phyloP scores from a whole-genome alignment of 768 basidiomycete species.

The Boletus edulis region DNA sequence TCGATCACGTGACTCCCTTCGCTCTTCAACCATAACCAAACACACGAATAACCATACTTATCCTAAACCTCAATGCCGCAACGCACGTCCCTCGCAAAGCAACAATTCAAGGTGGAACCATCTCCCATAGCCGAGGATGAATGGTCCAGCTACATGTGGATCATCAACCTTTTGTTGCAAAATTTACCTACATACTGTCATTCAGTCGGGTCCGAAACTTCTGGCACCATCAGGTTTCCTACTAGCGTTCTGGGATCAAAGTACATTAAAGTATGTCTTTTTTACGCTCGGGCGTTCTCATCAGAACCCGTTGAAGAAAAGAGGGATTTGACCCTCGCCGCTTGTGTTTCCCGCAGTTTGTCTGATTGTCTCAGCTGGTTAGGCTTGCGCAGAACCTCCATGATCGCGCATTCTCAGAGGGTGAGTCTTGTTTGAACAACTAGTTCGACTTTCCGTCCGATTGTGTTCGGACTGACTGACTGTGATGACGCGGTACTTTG shows the following conservation, averaged over 20 bases:
- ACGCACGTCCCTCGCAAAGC: constrained; percentile 29
- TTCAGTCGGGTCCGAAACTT: constrained; percentile 65
- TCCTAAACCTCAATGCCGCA: constrained; percentile 1
- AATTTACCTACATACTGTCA: constrained; percentile 45
- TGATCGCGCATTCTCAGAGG: constrained; percentile 42
- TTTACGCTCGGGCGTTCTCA: constrained; percentile 23
- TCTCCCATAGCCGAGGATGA: constrained; percentile 32
- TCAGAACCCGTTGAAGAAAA: constrained; percentile 19
- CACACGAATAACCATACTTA: no score
- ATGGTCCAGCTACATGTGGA: constrained; percentile 53
- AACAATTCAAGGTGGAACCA: background rate
- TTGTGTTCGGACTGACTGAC: no score
- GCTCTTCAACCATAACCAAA: no score
- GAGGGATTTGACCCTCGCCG: constrained; percentile 25
- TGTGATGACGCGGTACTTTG: no score
- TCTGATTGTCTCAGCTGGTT: constrained; percentile 47
- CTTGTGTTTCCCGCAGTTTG: constrained; percentile 43
- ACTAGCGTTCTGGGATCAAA: constrained; percentile 82
- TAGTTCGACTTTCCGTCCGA: no score
- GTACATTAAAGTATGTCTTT: constrained; percentile 46
- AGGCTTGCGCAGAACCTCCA: constrained; percentile 36
- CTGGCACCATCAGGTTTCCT: constrained; percentile 44
- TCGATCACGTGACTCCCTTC: background rate
- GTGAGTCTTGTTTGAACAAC: constrained; percentile 11
- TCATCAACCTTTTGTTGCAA: constrained; percentile 62